Evolutionary conservation across 192 early-diverging fungal genomes (phyloP), one percentile per base, ranked within the genome.

Genomic region (Linnemannia exigua): DNA sequence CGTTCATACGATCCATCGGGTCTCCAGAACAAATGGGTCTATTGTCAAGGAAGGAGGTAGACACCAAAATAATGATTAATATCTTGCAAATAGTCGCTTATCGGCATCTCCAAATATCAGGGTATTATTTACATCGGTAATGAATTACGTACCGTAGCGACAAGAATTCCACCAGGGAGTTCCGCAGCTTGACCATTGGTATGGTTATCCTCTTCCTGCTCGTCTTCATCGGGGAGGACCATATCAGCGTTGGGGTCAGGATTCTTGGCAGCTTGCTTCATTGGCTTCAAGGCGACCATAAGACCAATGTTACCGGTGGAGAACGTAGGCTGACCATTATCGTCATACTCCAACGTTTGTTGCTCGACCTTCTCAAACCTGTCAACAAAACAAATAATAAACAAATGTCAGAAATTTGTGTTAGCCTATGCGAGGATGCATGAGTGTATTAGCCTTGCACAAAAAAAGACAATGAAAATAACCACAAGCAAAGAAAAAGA

Each of bases 1-100:
- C 84, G 84, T 38, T 86, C 84, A 72, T 86, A 86, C 14, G 84
- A 86, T 35, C 84, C 84, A 77, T 86, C 84, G 6, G 84, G 84
- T 73, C 84, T 76, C 84, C 84, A 86, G 72, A 86, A 86, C 46
- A 86, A 36, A 80, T 86, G 84, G 20, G 84, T 86, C 84, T 86
- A 67, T 52, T 41, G 31, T 75, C n/a, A 15, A 41, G 31, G 6
- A 37, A 20, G 19, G 2, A 58, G 28, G 5, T 1, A 38, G 9
- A 20, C 28, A 33, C 15, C n/a, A 58, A 35, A 28, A 51, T 5
- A 25, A 20, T 37, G 20, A 61, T 41, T 38, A 54, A 22, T 38
- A 44, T 44, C n/a, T n/a, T n/a, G n/a, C n/a, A n/a, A n/a, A n/a
- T n/a, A n/a, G n/a, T n/a, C n/a, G n/a, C n/a, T n/a, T n/a, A n/a